Base-by-base conservation (phyloP, 75 land plant genomes). In the Ceratopteris richardii region DNA sequence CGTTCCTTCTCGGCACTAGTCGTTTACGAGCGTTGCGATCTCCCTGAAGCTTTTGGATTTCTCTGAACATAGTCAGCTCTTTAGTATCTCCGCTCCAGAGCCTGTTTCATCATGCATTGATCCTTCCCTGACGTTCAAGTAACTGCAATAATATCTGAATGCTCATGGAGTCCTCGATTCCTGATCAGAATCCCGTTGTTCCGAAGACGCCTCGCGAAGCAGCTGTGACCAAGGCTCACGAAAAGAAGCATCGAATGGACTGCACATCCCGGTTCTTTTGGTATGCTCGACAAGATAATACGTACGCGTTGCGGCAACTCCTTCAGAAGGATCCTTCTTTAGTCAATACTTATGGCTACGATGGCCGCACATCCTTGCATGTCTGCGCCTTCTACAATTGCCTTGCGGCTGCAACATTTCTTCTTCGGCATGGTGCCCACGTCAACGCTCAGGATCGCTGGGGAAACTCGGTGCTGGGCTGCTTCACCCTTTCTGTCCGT, bases 371-470 rank as follows among this genome's bases (percentile, higher is more conserved):
- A 14, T 79, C 85, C 27, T 78, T 90, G 12, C 96, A 90, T 27
- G 77, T 90, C 17, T 91, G 85, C 0, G 74, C 96, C 14, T 71
- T 82, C 19, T 79, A 87, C 28, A 87, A 87, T 5, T 79, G 87
- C 75, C 60, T 74, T 29, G 82, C 83, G 7, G 87, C 79, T 48
- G 96, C 81, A 56, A 75, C 79, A 59, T 68, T 69, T 46, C 68
- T 90, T 23, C 63, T 90, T 29, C 78, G 72, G 28, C 72, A 29
- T 18, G 82, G 80, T 9, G 91, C 92, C 25, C 71, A 75, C 24
- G 87, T 83, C 64, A 90, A 90, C 57, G 82, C 84, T 22, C 75
- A 69, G 41, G 87, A 90, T 65, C 92, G 85, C 18, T 90, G 87
- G 91, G 82, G 64, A 54, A 87, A 86, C 64, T 82, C 37, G 37